A percentile compares a stretch with the other conserved stretches of the same genome.
phyloP scores from a whole-genome alignment of 306 rosid genomes.

The Mimosa pudica region DNA sequence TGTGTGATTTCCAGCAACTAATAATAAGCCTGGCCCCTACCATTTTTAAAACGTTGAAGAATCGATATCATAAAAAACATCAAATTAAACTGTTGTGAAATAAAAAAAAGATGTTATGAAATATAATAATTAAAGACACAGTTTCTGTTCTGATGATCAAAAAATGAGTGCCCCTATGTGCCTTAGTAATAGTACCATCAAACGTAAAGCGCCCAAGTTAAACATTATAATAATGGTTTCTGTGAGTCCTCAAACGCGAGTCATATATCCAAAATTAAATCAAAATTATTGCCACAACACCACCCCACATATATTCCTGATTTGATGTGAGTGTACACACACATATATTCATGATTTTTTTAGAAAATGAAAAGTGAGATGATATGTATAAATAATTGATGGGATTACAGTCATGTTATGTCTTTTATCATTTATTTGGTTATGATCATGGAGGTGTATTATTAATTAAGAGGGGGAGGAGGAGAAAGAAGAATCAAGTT shows the following conservation, averaged over 20 bases:
- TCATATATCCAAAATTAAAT: background rate
- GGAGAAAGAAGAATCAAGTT: slow-evolving; percentile 2
- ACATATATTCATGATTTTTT: background rate
- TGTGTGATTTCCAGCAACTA: no score
- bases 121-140: background rate
- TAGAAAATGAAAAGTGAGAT: background rate
- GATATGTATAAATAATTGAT: background rate
- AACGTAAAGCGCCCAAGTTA: background rate
- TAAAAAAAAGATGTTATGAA: slow-evolving; percentile 28
- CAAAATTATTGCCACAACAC: background rate
- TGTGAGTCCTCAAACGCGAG: slow-evolving; percentile 11
- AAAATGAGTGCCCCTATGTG: slow-evolving; percentile 34
- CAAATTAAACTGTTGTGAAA: slow-evolving; percentile 13
- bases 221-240: slow-evolving; percentile 25
- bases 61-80: slow-evolving; percentile 26
- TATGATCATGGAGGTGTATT: slow-evolving; percentile 47
- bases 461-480: background rate
- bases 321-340: background rate
- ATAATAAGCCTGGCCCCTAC: background rate
- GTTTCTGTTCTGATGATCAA: slow-evolving; percentile 26
- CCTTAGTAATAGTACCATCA: background rate
- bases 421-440: slow-evolving; percentile 53
- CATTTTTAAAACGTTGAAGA: background rate
- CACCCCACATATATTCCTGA: background rate
- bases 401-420: slow-evolving; percentile 46